These are phyloP conservation scores for Alnus glutinosa DNA, from an alignment of 306 rosid genomes.

Conservation along the genomic window DNA sequence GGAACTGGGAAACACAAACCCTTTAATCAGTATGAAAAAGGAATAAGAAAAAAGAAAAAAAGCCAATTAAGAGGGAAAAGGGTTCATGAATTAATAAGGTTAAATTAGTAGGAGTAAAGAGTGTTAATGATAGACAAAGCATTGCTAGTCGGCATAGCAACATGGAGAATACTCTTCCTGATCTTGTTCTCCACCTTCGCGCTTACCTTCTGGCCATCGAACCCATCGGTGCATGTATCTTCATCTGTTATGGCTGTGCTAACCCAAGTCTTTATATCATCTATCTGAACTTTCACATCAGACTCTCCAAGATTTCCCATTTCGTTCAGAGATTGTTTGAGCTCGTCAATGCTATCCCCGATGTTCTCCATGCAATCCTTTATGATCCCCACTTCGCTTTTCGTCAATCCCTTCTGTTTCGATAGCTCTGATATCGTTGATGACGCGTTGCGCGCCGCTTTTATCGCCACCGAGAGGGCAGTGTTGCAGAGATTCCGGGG, in stretches of 20 bases:
- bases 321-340: constrained; percentile 6
- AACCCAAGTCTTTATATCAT: constrained; percentile 39
- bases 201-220: constrained; percentile 16
- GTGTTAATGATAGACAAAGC: constrained; percentile 22
- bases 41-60: no score
- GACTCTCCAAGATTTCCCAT: constrained; percentile 10
- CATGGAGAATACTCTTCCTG: background rate
- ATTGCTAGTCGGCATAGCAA: constrained; percentile 26
- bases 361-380: constrained; percentile 44
- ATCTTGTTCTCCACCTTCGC: constrained; percentile 10
- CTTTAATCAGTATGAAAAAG: no score
- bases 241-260: constrained; percentile 43
- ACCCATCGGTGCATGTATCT: constrained; percentile 41
- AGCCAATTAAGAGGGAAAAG: no score
- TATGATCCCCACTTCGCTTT: constrained; percentile 19
- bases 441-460: constrained; percentile 25
- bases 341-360: constrained; percentile 25
- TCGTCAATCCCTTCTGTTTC: background rate
- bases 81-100: background rate
- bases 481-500: constrained; percentile 41
- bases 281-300: constrained; percentile 10
- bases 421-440: constrained; percentile 29
- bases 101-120: background rate
- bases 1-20: no score
- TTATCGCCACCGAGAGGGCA: constrained; percentile 39